phyloP scores from a whole-genome alignment of 2,329 filamentous ascomycete genomes.

The Colletotrichum euphorbiae region DNA sequence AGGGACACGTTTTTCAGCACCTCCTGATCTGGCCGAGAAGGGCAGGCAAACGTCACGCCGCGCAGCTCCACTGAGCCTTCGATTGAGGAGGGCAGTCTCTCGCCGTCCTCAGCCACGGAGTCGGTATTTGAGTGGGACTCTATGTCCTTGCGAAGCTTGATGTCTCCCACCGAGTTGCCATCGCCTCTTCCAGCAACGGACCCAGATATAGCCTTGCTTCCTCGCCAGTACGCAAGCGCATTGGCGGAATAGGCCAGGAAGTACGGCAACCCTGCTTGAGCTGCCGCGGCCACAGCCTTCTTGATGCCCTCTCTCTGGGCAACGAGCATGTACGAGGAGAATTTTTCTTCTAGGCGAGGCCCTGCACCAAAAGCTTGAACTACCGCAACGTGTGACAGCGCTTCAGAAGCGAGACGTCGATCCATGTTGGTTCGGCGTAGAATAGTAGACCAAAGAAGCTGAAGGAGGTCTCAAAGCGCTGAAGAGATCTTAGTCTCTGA shows the following conservation, averaged over 20 bases:
- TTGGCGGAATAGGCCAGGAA: slow-evolving; percentile 77
- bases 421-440: slow-evolving; percentile 38
- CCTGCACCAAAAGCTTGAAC: slow-evolving; percentile 68
- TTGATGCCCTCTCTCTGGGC: slow-evolving; percentile 66
- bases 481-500: slow-evolving; percentile 1
- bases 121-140: slow-evolving; percentile 62
- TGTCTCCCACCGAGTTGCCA: slow-evolving; percentile 56
- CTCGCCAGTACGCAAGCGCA: slow-evolving; percentile 76
- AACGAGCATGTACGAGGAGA: slow-evolving; percentile 62
- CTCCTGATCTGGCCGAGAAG: slow-evolving; percentile 54
- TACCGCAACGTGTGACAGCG: slow-evolving; percentile 63
- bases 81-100: slow-evolving; percentile 60
- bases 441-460: slow-evolving; percentile 25
- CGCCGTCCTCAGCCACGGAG: slow-evolving; percentile 49
- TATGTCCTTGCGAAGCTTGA: slow-evolving; percentile 70
- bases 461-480: slow-evolving; percentile 26
- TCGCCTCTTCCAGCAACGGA: slow-evolving; percentile 49
- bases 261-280: slow-evolving; percentile 71
- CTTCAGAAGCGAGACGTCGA: slow-evolving; percentile 55
- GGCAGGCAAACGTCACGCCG: slow-evolving; percentile 58
- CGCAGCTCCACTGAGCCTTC: slow-evolving; percentile 59
- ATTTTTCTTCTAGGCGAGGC: slow-evolving; percentile 63
- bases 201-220: slow-evolving; percentile 63
- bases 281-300: slow-evolving; percentile 67
- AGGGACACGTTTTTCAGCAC: slow-evolving; percentile 59